These are phyloP conservation scores for Pleomassaria siparia DNA, from an alignment of 2,329 filamentous ascomycete species.

Conservation along the genomic window DNA sequence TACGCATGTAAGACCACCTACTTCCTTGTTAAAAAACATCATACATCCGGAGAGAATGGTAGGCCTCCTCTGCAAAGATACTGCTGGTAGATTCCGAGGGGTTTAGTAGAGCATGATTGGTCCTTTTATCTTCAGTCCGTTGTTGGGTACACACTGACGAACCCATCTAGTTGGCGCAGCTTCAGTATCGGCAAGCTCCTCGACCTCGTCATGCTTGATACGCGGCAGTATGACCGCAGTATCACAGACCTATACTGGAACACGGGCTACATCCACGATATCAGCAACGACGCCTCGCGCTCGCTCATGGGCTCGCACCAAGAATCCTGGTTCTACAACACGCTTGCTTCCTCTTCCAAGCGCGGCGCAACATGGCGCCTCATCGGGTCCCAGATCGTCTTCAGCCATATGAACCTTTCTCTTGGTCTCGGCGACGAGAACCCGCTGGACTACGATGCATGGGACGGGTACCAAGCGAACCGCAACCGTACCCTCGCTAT, in stretches of 20 bases:
- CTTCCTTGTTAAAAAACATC: background rate
- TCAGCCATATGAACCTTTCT: conserved; percentile 59
- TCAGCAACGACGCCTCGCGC: conserved; percentile 67
- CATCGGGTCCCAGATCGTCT: conserved; percentile 71
- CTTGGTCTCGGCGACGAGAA: conserved; percentile 47
- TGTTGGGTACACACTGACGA: conserved; percentile 33
- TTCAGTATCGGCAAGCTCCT: conserved; percentile 47
- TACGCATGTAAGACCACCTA: conserved; percentile 25
- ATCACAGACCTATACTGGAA: conserved; percentile 57
- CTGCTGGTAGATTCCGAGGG: too few species aligned
- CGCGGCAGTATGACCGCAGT: conserved; percentile 46
- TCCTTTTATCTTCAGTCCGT: too few species aligned
- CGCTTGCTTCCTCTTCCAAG: conserved; percentile 58
- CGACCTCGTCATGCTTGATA: conserved; percentile 49
- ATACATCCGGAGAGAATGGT: too few species aligned
- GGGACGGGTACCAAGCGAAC: conserved; percentile 70
- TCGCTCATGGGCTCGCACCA: conserved; percentile 72
- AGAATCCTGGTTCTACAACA: conserved; percentile 64
- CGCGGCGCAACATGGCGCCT: conserved; percentile 71
- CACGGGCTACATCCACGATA: conserved; percentile 61
- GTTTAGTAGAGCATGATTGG: too few species aligned
- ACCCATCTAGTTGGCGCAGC: conserved; percentile 43
- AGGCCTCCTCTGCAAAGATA: too few species aligned
- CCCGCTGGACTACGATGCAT: conserved; percentile 59
- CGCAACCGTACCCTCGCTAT: conserved; percentile 69